Conservation (phyloP, 306 rosid genomes). For the Urtica urens region DNA sequence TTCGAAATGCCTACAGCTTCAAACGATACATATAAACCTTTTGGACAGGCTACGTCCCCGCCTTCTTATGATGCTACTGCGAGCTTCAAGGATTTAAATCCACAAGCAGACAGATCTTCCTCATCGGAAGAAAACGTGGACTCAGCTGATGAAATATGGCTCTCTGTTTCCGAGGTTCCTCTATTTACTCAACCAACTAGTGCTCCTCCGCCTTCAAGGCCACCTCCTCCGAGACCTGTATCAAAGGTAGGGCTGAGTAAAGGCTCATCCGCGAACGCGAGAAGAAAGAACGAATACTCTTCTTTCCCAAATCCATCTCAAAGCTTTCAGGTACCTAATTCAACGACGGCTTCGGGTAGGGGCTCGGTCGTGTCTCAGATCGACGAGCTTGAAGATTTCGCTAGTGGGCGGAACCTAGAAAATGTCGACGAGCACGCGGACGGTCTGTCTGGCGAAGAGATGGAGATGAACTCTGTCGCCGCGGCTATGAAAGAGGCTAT, state of each 20-base stretch:
- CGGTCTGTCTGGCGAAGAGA: slow-evolving; percentile 59
- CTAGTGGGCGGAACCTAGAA: slow-evolving; percentile 41
- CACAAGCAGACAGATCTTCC: slow-evolving; percentile 45
- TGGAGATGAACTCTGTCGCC: slow-evolving; percentile 86
- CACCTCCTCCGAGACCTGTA: slow-evolving; percentile 93
- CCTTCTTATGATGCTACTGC: slow-evolving; percentile 37
- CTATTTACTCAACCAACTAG: slow-evolving; percentile 82
- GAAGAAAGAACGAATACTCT: slow-evolving; percentile 45
- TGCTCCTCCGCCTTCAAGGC: slow-evolving; percentile 98
- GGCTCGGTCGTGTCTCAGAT: slow-evolving; percentile 40
- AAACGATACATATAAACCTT: slow-evolving; percentile 42
- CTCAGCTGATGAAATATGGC: slow-evolving; percentile 62
- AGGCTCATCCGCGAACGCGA: slow-evolving; percentile 40
- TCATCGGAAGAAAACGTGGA: slow-evolving; percentile 53
- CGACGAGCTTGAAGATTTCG: slow-evolving; percentile 72
- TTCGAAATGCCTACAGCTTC: slow-evolving; percentile 56
- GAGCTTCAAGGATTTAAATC: slow-evolving; percentile 34
- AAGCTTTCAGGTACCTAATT: slow-evolving; percentile 42
- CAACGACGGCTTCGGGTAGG: slow-evolving; percentile 37
- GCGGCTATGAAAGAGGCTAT: slow-evolving; percentile 98
- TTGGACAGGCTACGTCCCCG: slow-evolving; percentile 53
- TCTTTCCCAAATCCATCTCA: slow-evolving; percentile 41
- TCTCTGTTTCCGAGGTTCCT: slow-evolving; percentile 88
- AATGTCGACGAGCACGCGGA: slow-evolving; percentile 44
- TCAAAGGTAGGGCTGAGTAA: slow-evolving; percentile 41